phyloP scores from a whole-genome alignment of 2,329 filamentous ascomycete genomes.

The Camillea tinctor region DNA sequence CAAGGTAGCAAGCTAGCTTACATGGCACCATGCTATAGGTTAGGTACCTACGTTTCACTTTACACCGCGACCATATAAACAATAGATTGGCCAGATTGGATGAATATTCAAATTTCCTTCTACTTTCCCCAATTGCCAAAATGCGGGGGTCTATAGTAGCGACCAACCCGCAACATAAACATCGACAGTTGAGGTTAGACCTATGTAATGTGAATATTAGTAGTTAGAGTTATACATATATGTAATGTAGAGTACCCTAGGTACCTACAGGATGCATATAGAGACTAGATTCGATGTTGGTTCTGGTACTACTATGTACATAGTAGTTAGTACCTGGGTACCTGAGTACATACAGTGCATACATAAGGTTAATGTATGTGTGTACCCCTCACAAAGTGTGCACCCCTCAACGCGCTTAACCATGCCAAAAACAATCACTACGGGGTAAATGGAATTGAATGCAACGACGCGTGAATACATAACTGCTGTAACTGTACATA shows the following conservation, averaged over 20 bases:
- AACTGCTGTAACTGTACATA: background rate
- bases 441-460: background rate
- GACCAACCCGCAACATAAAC: too few species aligned
- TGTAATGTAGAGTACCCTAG: background rate
- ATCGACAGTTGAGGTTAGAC: background rate
- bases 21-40: background rate
- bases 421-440: background rate
- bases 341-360: background rate
- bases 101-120: too few species aligned
- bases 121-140: background rate
- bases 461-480: slow-evolving; percentile 14
- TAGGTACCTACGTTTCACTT: background rate
- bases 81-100: too few species aligned
- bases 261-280: background rate
- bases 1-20: background rate
- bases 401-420: slow-evolving; percentile 19
- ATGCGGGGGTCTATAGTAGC: too few species aligned
- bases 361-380: background rate
- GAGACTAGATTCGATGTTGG: too few species aligned
- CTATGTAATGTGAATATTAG: too few species aligned
- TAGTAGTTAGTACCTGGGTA: too few species aligned
- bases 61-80: background rate
- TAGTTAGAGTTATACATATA: background rate
- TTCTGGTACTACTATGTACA: too few species aligned
- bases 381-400: background rate